Evolutionary conservation across 805 yeast species (phyloP).

Genomic region (Hanseniaspora jakobsenii): DNA sequence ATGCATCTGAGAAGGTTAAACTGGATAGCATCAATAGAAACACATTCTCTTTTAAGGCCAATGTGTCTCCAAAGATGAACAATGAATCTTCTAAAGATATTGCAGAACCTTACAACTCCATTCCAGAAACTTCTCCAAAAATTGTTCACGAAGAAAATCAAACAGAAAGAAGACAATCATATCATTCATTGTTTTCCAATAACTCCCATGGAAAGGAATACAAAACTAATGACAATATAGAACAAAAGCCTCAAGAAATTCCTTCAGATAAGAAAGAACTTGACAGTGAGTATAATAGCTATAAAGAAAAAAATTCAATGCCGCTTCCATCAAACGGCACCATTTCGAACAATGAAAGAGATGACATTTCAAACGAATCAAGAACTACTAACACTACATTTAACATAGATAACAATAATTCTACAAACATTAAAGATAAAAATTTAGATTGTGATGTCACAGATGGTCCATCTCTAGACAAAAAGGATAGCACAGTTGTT

Average conservation of each 20-base stretch:
- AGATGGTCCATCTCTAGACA: not conserved
- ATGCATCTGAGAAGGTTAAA: not conserved
- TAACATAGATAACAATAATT: not conserved
- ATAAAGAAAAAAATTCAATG: not conserved
- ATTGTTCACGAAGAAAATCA: too few species aligned
- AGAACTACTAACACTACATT: not conserved
- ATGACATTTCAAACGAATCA: too few species aligned
- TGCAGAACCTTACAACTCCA: not conserved
- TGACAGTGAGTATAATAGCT: too few species aligned
- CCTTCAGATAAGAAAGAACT: too few species aligned
- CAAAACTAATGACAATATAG: not conserved
- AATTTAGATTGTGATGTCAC: conserved; percentile 7
- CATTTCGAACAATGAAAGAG: too few species aligned
- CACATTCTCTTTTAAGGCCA: not conserved
- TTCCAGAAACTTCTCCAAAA: too few species aligned
- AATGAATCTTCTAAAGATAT: not conserved
- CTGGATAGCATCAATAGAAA: conserved; percentile 4
- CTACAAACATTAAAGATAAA: not conserved
- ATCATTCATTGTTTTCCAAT: conserved; percentile 19
- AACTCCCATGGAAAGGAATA: not conserved
- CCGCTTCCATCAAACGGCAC: not conserved
- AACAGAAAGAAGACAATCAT: conserved; percentile 16
- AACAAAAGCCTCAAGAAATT: not conserved
- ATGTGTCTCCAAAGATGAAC: not conserved
- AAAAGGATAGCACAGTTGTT: too few species aligned